Conservation (phyloP, 352 stramenopile genomes). For the Pythium inflatum region DNA sequence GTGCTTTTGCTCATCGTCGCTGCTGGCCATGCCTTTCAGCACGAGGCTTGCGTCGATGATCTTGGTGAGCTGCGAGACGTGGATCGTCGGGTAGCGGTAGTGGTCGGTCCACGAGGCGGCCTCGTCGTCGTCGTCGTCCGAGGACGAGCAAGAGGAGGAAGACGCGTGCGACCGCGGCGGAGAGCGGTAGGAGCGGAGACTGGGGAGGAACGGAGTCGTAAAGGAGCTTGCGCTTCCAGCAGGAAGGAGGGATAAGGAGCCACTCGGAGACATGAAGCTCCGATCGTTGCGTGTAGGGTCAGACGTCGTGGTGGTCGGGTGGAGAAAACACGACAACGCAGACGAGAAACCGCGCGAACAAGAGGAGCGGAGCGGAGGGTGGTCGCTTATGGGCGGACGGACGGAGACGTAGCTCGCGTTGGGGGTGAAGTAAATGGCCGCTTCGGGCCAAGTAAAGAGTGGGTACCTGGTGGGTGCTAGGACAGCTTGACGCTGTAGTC, state of each 20-base stretch:
- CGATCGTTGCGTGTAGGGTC: conserved; percentile 13
- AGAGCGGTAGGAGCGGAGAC: conserved; percentile 39
- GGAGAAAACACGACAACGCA: conserved; percentile 16
- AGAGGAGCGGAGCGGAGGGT: not conserved
- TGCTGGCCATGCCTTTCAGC: conserved; percentile 47
- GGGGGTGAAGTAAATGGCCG: conserved; percentile 32
- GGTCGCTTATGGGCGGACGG: conserved; percentile 25
- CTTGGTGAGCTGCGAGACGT: conserved; percentile 44
- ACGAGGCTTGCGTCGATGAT: conserved; percentile 46
- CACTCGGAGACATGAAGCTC: conserved; percentile 51
- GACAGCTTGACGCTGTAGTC: conserved; percentile 38
- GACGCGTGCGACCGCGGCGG: conserved; percentile 25
- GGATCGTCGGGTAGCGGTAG: conserved; percentile 37
- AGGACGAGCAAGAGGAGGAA: conserved; percentile 14
- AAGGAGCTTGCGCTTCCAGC: conserved; percentile 46
- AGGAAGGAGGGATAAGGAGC: conserved; percentile 39
- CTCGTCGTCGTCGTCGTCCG: conserved; percentile 17
- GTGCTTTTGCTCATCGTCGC: conserved; percentile 43
- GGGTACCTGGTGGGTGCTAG: conserved; percentile 18
- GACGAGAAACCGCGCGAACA: conserved; percentile 17
- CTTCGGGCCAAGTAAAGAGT: conserved; percentile 39
- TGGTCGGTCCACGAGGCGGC: conserved; percentile 6
- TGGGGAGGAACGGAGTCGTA: conserved; percentile 31
- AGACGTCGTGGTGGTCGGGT: conserved; percentile 22
- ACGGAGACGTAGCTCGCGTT: conserved; percentile 37